Percentiles rank a stretch among this genome's conserved stretches.
These are phyloP conservation scores for Wakefieldia striispora DNA, from an alignment of 768 basidiomycete genomes.

Conservation along the genomic window DNA sequence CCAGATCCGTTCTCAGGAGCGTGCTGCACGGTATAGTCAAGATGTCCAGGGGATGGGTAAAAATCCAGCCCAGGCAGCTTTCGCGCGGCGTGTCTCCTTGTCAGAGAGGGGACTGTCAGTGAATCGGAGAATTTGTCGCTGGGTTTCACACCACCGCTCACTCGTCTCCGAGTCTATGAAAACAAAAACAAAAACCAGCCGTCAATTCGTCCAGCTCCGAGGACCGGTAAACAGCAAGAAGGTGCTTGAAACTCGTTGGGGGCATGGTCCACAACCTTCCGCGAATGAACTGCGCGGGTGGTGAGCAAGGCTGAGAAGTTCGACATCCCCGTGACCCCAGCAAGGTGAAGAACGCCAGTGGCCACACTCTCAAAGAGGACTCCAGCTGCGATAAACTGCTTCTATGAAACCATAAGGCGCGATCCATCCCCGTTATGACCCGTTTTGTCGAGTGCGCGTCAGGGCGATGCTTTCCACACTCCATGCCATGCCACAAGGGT, in stretches of 20 bases:
- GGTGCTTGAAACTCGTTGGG: background rate
- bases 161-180: slow-evolving; percentile 5
- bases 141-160: slow-evolving; percentile 12
- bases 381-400: slow-evolving; percentile 8
- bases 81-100: slow-evolving; percentile 3
- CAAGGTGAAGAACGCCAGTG: slow-evolving; percentile 7
- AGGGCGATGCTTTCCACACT: slow-evolving; percentile 1
- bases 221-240: slow-evolving; percentile 1
- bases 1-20: background rate
- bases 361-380: slow-evolving; percentile 12
- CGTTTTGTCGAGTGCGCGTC: slow-evolving; percentile 6
- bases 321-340: slow-evolving; percentile 17
- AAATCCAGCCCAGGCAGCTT: background rate
- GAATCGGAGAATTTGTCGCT: slow-evolving; percentile 22
- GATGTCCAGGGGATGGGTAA: background rate
- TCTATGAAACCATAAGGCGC: slow-evolving; percentile 5
- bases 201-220: slow-evolving; percentile 1
- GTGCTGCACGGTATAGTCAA: background rate
- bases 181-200: slow-evolving; percentile 22
- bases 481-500: background rate
- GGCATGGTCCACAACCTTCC: slow-evolving; percentile 8
- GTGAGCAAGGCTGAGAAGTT: slow-evolving; percentile 22
- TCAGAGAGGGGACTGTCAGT: slow-evolving; percentile 3
- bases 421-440: background rate
- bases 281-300: slow-evolving; percentile 17